Base-by-base conservation (phyloP, 345 rosid species). In the Brassica carinata region DNA sequence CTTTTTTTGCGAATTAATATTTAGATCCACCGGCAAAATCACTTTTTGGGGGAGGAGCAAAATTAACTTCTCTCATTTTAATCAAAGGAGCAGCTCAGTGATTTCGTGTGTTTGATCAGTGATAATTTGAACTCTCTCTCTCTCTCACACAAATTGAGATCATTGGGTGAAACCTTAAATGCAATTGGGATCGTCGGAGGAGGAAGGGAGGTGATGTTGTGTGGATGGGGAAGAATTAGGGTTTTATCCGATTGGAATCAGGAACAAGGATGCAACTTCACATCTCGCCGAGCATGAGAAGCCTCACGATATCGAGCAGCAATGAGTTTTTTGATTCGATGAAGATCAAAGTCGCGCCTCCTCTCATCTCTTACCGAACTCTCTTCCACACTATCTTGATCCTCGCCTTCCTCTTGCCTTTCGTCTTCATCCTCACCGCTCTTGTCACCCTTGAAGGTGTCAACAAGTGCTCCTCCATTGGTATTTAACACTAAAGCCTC, bases 261-360 rank as follows among this genome's bases (percentile, higher is more conserved):
- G 8, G 9, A 40, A 40, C 36, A 87, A 94, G 87, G 87, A 96
- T 96, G 99, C 99, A 91, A 97, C 99, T 96, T 91, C 98, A 89
- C 91, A 85, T 96, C 87, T 96, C 99, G 89, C 98, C 97, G 84
- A 94, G 98, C 91, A 96, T 96, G 97, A 96, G 97, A 91, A 96
- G 99, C 85, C 89, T 96, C 85, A 96, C 99, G 75, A 96, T 96
- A 78, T 94, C 95, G 79, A 92, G 94, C 86, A 94, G 88, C 90
- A 89, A 91, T 90, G 98, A 98, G 84, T 91, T 94, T 94, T 87
- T 88, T 92, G 98, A 96, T 90, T 92, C 88, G 85, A 96, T 94
- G 99, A 96, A 94, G 99, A 90, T 96, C 97, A 94, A 94, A 88
- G 92, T 96, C 85, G 98, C 98, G 85, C 97, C 98, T 89, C 94